Percentiles rank a stretch among this genome's conserved stretches.
Evolutionary conservation across 805 yeast species (phyloP).

Genomic region (Starmera caribaea): DNA sequence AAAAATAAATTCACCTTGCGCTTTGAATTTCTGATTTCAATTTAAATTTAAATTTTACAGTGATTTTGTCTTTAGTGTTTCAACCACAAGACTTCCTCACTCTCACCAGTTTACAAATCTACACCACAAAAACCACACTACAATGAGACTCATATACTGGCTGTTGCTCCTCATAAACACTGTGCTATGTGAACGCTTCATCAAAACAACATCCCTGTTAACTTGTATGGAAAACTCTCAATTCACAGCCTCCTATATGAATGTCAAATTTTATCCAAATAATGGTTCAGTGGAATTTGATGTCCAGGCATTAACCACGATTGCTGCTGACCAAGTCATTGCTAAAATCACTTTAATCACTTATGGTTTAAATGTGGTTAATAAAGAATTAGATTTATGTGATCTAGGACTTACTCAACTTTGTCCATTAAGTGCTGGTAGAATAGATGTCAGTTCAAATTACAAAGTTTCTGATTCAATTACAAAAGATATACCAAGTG

Average conservation of each 20-base stretch:
- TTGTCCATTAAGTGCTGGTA: conserved; percentile 86
- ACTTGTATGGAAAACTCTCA: conserved; percentile 90
- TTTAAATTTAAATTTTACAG: neutral
- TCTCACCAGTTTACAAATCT: neutral
- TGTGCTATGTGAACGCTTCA: conserved; percentile 5
- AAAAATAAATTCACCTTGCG: neutral
- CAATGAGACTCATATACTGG: neutral
- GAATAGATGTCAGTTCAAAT: conserved; percentile 57
- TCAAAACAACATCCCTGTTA: conserved; percentile 59
- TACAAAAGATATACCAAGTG: conserved; percentile 53
- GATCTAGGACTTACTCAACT: conserved; percentile 40
- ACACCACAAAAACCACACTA: neutral
- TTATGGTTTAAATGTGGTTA: conserved; percentile 66
- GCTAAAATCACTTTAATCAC: conserved; percentile 62
- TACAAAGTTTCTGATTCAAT: conserved; percentile 33
- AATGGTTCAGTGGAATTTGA: conserved; percentile 56
- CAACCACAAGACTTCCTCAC: neutral
- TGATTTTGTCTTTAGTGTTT: too few species aligned
- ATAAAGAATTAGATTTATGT: conserved; percentile 55
- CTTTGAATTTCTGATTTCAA: neutral
- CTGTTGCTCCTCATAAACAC: neutral
- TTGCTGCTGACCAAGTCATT: conserved; percentile 53
- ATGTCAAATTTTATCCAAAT: conserved; percentile 61
- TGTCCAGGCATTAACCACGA: conserved; percentile 69
- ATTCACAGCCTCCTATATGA: conserved; percentile 76